These are phyloP conservation scores for Saxophila tyrrhenica DNA, from an alignment of 495 filamentous ascomycete genomes.

Conservation along the genomic window DNA sequence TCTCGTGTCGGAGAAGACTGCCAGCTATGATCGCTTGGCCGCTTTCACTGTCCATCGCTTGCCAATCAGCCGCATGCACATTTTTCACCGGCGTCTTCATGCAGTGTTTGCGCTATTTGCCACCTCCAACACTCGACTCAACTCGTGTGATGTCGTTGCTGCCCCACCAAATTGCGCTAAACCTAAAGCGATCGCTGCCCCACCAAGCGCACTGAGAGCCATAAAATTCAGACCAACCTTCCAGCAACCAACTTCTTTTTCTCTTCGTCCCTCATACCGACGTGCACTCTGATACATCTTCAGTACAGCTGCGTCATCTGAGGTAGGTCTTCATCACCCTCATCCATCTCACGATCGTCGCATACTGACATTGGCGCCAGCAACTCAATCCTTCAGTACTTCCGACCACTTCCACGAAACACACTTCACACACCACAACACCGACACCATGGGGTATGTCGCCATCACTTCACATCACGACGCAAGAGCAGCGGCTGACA, in stretches of 20 bases:
- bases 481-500: slow-evolving; percentile 12
- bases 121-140: too few species aligned
- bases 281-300: background rate
- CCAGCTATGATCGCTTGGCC: too few species aligned
- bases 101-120: too few species aligned
- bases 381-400: slow-evolving; percentile 3
- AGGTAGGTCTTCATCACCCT: background rate
- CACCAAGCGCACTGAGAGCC: background rate
- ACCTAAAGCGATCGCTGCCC: too few species aligned
- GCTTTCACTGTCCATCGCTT: too few species aligned
- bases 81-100: too few species aligned
- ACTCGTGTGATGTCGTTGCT: too few species aligned
- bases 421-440: slow-evolving; percentile 5
- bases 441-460: slow-evolving; percentile 28
- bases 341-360: background rate
- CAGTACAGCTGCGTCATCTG: slow-evolving; percentile 2
- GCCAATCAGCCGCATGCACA: too few species aligned
- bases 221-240: too few species aligned
- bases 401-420: slow-evolving; percentile 8
- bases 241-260: too few species aligned
- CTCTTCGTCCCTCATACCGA: slow-evolving; percentile 2
- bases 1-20: too few species aligned
- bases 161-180: too few species aligned
- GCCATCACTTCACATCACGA: background rate
- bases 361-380: background rate